Conservation (phyloP, 805 yeast genomes). For the Yamadazyma olivae region DNA sequence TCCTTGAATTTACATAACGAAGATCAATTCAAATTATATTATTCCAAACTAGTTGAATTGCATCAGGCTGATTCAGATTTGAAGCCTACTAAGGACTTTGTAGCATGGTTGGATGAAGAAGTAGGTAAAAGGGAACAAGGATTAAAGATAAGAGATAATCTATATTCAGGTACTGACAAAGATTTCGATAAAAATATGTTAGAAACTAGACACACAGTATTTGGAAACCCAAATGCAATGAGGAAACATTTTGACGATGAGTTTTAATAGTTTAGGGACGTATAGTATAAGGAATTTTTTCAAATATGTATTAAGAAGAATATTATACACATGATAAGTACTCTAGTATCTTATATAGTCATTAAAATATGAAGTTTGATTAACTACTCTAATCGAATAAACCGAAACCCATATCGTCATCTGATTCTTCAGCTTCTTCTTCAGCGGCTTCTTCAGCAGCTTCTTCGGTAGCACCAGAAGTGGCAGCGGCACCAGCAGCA, state of each 20-base stretch:
- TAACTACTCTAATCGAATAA: constrained; percentile 31
- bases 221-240: constrained; percentile 74
- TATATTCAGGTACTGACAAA: constrained; percentile 28
- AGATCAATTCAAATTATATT: constrained; percentile 39
- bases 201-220: constrained; percentile 58
- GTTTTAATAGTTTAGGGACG: constrained; percentile 7
- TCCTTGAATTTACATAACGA: constrained; percentile 19
- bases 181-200: constrained; percentile 35
- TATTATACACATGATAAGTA: constrained; percentile 1
- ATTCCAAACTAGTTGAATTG: constrained; percentile 30
- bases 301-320: constrained; percentile 1
- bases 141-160: constrained; percentile 24
- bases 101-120: constrained; percentile 62
- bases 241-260: constrained; percentile 55
- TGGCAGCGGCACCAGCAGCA: constrained; percentile 68
- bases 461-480: constrained; percentile 70
- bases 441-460: constrained; percentile 71
- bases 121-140: constrained; percentile 19
- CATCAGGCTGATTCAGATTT: constrained; percentile 27
- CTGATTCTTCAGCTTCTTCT: constrained; percentile 64
- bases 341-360: constrained; percentile 1
- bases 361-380: constrained; percentile 1
- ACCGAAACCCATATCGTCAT: constrained; percentile 71
- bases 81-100: constrained; percentile 40
- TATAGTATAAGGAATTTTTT: background rate